Conservation (phyloP, 1,139 yeast species). For the Spathaspora sp. region DNA sequence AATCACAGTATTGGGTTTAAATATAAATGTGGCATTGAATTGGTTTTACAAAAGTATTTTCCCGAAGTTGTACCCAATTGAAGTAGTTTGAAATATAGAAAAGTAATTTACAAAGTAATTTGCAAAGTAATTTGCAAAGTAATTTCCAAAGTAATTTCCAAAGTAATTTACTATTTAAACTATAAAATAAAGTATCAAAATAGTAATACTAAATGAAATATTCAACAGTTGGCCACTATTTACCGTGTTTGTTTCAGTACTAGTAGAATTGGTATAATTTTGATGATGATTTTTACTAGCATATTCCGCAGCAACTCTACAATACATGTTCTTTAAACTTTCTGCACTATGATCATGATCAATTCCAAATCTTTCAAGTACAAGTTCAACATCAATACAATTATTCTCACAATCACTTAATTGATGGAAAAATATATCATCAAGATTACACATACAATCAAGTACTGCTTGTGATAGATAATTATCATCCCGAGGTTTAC, state of each 20-base stretch:
- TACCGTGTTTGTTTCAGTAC: too few relatives aligned
- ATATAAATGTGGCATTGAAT: slow-evolving; percentile 27
- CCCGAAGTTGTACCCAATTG: too few relatives aligned
- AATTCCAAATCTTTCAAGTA: neutral
- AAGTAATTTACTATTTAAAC: too few relatives aligned
- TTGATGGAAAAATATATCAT: slow-evolving; percentile 5
- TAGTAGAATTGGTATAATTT: too few relatives aligned
- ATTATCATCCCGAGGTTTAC: neutral
- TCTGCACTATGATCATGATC: neutral
- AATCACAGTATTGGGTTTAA: slow-evolving; percentile 23
- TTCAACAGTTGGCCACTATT: too few relatives aligned
- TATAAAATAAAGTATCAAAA: too few relatives aligned
- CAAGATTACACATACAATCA: slow-evolving; percentile 8
- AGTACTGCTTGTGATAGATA: neutral
- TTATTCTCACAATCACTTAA: slow-evolving; percentile 6
- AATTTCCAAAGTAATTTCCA: too few relatives aligned
- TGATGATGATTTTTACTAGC: too few relatives aligned
- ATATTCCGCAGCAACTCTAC: slow-evolving; percentile 9
- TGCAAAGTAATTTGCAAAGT: too few relatives aligned
- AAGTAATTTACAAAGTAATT: too few relatives aligned
- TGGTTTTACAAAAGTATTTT: slow-evolving; percentile 13
- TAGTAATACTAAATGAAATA: too few relatives aligned
- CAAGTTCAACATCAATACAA: neutral
- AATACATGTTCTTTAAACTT: slow-evolving; percentile 6
- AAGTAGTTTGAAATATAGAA: too few relatives aligned